Conservation (phyloP, 805 yeast species). For the Saccharomycopsis babjevae region DNA sequence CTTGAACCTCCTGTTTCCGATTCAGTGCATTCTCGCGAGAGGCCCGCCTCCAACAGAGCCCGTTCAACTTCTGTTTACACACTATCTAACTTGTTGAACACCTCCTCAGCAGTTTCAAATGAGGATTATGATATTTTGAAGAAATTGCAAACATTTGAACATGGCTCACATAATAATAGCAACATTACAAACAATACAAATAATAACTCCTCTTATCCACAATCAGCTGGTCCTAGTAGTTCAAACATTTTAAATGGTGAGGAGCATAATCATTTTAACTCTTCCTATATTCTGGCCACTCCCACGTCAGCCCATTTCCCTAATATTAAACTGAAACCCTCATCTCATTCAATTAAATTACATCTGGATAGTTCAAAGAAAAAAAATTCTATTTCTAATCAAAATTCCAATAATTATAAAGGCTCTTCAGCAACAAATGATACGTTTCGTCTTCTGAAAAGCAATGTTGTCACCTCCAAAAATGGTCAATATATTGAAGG, state of each 20-base stretch:
- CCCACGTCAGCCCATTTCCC: slow-evolving; percentile 1
- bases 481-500: slow-evolving; percentile 75
- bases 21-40: background rate
- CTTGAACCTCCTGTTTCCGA: background rate
- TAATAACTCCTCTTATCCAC: background rate
- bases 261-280: background rate
- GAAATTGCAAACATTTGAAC: slow-evolving; percentile 3
- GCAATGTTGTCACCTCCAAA: slow-evolving; percentile 30
- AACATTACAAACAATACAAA: background rate
- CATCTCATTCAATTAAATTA: background rate
- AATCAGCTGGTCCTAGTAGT: background rate
- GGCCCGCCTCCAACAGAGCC: background rate
- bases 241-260: background rate
- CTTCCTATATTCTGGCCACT: background rate
- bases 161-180: background rate
- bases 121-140: slow-evolving; percentile 11
- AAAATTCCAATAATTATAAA: background rate
- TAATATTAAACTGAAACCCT: slow-evolving; percentile 3
- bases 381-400: slow-evolving; percentile 1
- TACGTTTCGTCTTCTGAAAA: background rate
- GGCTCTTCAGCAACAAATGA: background rate
- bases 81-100: slow-evolving; percentile 6
- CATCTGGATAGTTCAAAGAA: slow-evolving; percentile 7
- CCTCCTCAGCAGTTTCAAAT: background rate
- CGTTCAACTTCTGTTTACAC: slow-evolving; percentile 14